Evolutionary conservation across 2,329 filamentous ascomycete genomes (phyloP).

Genomic region (Phialophora expanda): DNA sequence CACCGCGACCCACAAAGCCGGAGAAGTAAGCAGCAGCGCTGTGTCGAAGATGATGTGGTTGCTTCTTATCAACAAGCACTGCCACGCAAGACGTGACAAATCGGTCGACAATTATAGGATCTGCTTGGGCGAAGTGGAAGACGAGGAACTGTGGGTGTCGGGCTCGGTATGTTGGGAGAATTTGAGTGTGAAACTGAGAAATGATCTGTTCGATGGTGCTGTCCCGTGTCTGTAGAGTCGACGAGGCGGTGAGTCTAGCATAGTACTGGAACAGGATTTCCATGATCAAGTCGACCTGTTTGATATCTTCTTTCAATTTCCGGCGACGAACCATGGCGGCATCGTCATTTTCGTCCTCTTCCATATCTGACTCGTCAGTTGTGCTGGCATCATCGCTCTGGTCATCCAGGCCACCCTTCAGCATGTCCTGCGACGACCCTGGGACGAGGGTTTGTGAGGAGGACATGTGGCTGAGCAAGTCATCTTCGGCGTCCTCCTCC

Average conservation of each 20-base stretch:
- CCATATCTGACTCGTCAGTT: conserved; percentile 73
- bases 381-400: conserved; percentile 43
- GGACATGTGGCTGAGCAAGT: conserved; percentile 64
- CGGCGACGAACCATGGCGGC: conserved; percentile 59
- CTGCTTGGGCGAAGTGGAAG: conserved; percentile 90
- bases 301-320: conserved; percentile 79
- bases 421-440: conserved; percentile 45
- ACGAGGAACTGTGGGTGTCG: conserved; percentile 94
- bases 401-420: conserved; percentile 58
- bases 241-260: conserved; percentile 53
- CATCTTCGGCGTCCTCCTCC: conserved; percentile 83
- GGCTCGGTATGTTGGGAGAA: conserved; percentile 88
- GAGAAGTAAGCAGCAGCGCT: conserved; percentile 90
- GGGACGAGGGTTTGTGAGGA: conserved; percentile 41
- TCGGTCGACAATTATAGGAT: conserved; percentile 75
- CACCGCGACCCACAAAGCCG: conserved; percentile 90
- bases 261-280: conserved; percentile 88
- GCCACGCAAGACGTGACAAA: conserved; percentile 81
- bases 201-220: conserved; percentile 79
- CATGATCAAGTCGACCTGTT: conserved; percentile 89
- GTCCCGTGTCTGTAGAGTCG: conserved; percentile 65
- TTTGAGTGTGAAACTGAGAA: conserved; percentile 82
- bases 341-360: conserved; percentile 65
- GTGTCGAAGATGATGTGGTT: conserved; percentile 75
- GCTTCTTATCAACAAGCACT: conserved; percentile 70